Conservation (phyloP, 805 yeast genomes). For the Kurtzmaniella cleridarum region DNA sequence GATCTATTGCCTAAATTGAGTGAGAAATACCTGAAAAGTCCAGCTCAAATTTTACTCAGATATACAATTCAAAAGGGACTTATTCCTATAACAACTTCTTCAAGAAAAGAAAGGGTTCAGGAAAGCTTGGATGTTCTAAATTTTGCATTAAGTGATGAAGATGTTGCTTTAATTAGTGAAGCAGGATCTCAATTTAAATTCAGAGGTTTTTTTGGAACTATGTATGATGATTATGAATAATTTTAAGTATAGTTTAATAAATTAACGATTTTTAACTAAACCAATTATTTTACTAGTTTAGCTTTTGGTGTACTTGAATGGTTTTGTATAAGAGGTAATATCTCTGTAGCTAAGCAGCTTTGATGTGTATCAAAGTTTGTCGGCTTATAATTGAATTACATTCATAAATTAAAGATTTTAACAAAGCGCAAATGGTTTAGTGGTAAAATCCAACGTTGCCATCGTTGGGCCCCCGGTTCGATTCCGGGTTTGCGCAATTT, state of each 20-base stretch:
- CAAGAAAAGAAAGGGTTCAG: slow-evolving; percentile 35
- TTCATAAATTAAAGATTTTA: too few species aligned
- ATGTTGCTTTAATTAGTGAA: slow-evolving; percentile 24
- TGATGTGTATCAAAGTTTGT: too few species aligned
- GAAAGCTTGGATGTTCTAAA: slow-evolving; percentile 29
- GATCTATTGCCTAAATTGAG: slow-evolving; percentile 26
- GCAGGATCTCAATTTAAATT: slow-evolving; percentile 18
- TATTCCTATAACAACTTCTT: slow-evolving; percentile 43
- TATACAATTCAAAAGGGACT: slow-evolving; percentile 39
- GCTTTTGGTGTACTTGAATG: too few species aligned
- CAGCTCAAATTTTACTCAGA: slow-evolving; percentile 39
- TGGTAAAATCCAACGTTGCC: too few species aligned
- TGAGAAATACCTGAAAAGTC: slow-evolving; percentile 31
- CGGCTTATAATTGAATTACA: too few species aligned
- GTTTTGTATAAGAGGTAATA: too few species aligned
- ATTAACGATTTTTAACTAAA: too few species aligned
- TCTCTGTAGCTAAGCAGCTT: too few species aligned
- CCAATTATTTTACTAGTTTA: too few species aligned
- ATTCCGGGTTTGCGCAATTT: too few species aligned
- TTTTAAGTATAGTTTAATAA: too few species aligned
- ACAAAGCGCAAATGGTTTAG: background rate
- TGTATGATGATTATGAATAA: slow-evolving; percentile 5
- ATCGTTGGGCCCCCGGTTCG: too few species aligned
- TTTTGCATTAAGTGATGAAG: slow-evolving; percentile 44
- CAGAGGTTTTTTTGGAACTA: slow-evolving; percentile 17